Base-by-base conservation (phyloP, 2,329 filamentous ascomycete species). In the Trichoderma semiorbis region DNA sequence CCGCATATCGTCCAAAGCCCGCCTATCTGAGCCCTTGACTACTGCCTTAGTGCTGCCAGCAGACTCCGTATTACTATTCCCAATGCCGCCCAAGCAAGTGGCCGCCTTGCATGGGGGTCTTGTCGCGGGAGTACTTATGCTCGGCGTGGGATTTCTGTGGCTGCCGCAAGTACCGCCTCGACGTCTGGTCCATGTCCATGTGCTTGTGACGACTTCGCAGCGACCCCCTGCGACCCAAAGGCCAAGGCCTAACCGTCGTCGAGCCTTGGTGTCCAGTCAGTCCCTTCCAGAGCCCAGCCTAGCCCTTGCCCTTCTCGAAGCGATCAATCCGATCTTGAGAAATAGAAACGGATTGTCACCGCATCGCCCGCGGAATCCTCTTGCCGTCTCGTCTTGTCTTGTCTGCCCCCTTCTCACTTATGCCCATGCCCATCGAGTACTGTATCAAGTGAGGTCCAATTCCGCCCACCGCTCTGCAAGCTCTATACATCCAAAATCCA, bases 21-120 rank as follows among this genome's bases (percentile, higher is more conserved):
- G 57, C 39, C 66, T 61, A 50, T 69, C 57, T 69, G 57, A 69
- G 66, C 66, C 66, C 66, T 69, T 69, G 66, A 36, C 66, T 24
- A 36, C 14, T 69, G 66, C 55, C 55, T 61, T 69, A 69, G 55
- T 50, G 55, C 39, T 62, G 66, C 66, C 66, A 69, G 57, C 66
- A 55, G 50, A 34, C 67, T 63, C 67, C 67, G 67, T 69, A 57
- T 63, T 32, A 34, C 55, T 69, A 69, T 53, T 26, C 36, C 66
- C 39, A 69, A 69, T 62, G 57, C 30, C 67, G 67, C 67, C 58
- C 58, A 70, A 70, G 47, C 28, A 62, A 62, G 50, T 36, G 53
- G 55, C 34, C 24, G 55, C 55, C 36, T n/a, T 39, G 53, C 67
- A 70, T 70, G 57, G 55, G 55, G 57, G 30, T 21, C 28, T 18